A percentile compares a stretch with the other conserved stretches of the same genome.
These are phyloP conservation scores for Cercospora canescens DNA, from an alignment of 2,329 filamentous ascomycete genomes.

Conservation along the genomic window DNA sequence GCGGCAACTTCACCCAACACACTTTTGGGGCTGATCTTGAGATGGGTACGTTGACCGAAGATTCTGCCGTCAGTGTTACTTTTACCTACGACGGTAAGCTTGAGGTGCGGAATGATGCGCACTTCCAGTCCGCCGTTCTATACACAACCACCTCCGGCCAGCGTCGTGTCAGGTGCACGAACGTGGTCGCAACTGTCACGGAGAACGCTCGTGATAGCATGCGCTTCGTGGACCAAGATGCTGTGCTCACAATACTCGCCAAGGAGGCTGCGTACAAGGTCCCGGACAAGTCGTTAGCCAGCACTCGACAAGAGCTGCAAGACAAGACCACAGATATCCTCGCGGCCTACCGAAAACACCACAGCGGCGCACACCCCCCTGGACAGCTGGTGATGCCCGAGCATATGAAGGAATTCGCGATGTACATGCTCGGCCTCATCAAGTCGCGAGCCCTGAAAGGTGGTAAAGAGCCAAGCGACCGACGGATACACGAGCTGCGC, in stretches of 20 bases:
- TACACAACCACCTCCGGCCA: conserved; percentile 92
- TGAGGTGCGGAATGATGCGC: conserved; percentile 93
- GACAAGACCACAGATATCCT: conserved; percentile 94
- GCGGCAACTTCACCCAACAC: conserved; percentile 95
- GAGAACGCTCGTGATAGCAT: conserved; percentile 80
- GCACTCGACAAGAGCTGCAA: conserved; percentile 77
- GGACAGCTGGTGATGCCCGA: conserved; percentile 94
- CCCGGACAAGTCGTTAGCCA: conserved; percentile 70
- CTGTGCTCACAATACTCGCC: conserved; percentile 81
- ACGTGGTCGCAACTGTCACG: conserved; percentile 88
- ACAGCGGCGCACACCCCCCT: conserved; percentile 80
- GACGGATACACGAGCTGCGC: conserved; percentile 86
- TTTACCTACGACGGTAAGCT: conserved; percentile 97
- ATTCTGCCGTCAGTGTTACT: conserved; percentile 87
- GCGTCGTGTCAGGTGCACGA: conserved; percentile 86
- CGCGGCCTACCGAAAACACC: conserved; percentile 89
- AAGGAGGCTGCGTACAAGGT: conserved; percentile 94
- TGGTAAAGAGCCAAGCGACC: conserved; percentile 85
- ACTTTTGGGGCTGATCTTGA: conserved; percentile 93
- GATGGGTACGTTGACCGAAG: conserved; percentile 86
- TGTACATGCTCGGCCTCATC: conserved; percentile 89
- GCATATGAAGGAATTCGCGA: conserved; percentile 91
- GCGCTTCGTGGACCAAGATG: conserved; percentile 95
- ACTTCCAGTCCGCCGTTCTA: conserved; percentile 92
- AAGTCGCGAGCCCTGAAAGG: conserved; percentile 93